Base-by-base conservation (phyloP, 2,329 filamentous ascomycete species). In the Colletotrichum incanum region DNA sequence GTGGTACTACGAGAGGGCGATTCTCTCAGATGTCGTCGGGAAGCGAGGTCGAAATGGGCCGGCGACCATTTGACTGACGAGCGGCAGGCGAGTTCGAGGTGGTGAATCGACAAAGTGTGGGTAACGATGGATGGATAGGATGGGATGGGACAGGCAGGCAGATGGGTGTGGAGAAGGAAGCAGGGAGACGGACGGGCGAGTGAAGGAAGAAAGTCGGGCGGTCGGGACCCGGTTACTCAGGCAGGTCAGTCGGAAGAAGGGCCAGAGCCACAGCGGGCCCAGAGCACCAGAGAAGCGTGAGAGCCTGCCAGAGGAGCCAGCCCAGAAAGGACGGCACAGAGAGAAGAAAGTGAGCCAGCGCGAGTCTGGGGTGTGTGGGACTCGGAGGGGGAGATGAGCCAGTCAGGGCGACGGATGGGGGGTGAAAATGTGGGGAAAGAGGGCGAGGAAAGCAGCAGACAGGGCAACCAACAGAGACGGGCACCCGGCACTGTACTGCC, bases 371-470 rank as follows among this genome's bases (percentile, higher is more conserved):
- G 43, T 39, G 64, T 63, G 41, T 67, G 64, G 68, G 45, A 50
- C 39, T 50, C 18, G 49, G 16, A 65, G 34, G 61, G 73, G 68
- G 64, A 71, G 55, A 74, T 74, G 73, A 74, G 74, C 75, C 69
- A 73, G 62, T 70, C 50, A 73, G 66, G 67, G 28, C 55, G 45
- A 28, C 41, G 49, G 28, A 52, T 52, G 55, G 62, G 39, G 26
- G 60, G 31, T 39, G 74, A 72, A 68, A 75, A 75, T 69, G 74
- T 78, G 76, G 75, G 76, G 76, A 75, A 73, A 75, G 66, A 75
- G 77, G 78, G 76, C 77, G 75, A 76, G 74, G 71, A 73, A 73
- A 71, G 72, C 73, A 73, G 74, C 72, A 61, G 58, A 37, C 23
- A 49, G 26, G n/a, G n/a, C n/a, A 43, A 55, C 56, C 49, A 41